These are phyloP conservation scores for Wakefieldia striispora DNA, from an alignment of 768 basidiomycete species.

Conservation along the genomic window DNA sequence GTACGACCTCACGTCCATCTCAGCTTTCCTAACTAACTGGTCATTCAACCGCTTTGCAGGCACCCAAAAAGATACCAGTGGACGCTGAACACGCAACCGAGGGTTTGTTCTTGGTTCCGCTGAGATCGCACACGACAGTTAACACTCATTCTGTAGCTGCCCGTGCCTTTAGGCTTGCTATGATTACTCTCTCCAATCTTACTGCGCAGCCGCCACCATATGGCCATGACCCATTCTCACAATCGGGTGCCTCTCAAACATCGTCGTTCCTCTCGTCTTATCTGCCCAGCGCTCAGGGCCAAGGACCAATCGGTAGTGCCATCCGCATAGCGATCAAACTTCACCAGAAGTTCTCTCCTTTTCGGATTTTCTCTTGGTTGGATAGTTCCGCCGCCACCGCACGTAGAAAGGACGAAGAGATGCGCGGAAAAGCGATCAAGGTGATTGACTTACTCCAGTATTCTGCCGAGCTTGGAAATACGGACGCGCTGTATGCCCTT, in stretches of 20 bases:
- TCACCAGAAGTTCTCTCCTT: slow-evolving; percentile 55
- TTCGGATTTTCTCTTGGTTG: slow-evolving; percentile 42
- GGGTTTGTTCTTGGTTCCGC: slow-evolving; percentile 36
- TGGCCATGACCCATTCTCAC: slow-evolving; percentile 47
- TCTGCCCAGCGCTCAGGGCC: slow-evolving; percentile 70
- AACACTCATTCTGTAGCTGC: slow-evolving; percentile 45
- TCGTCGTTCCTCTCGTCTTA: slow-evolving; percentile 61
- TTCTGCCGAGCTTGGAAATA: slow-evolving; percentile 75
- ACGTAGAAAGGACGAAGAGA: slow-evolving; percentile 63
- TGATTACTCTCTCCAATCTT: slow-evolving; percentile 62
- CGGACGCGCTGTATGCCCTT: slow-evolving; percentile 68
- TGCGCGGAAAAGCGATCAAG: slow-evolving; percentile 71
- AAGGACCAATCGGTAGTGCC: slow-evolving; percentile 70
- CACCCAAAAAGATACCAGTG: slow-evolving; percentile 2
- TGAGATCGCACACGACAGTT: neutral
- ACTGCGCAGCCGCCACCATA: slow-evolving; percentile 58
- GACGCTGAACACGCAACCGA: slow-evolving; percentile 48
- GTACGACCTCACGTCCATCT: slow-evolving; percentile 4
- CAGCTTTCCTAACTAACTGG: neutral
- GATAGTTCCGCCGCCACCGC: slow-evolving; percentile 42
- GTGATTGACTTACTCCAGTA: slow-evolving; percentile 78
- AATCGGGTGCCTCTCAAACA: slow-evolving; percentile 38
- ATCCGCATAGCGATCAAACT: slow-evolving; percentile 68
- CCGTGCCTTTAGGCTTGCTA: slow-evolving; percentile 74
- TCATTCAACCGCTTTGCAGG: slow-evolving; percentile 12